Base-by-base conservation (phyloP, 2,329 filamentous ascomycete genomes). In the Aspergillus latus region DNA sequence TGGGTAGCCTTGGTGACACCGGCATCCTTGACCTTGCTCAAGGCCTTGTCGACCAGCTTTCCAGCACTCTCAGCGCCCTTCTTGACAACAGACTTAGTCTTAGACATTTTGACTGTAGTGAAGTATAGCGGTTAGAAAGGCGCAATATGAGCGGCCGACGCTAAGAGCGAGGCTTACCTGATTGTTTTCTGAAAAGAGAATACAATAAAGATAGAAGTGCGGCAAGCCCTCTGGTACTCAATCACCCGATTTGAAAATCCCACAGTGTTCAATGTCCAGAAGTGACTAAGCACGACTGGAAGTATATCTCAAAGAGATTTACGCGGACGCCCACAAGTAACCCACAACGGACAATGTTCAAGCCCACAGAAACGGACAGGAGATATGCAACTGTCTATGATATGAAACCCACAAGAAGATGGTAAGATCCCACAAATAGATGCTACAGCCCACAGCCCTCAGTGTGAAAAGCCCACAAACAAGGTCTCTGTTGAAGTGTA, bases 21-120 rank as follows among this genome's bases (percentile, higher is more conserved):
- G 57, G 72, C 70, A 62, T 74, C 72, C 72, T 80, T 80, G 66
- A 78, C 77, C 70, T 79, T 79, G 69, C 65, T 72, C 62, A 79
- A 58, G 63, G 72, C 64, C 71, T 78, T 78, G 68, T 71, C 69
- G 59, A 64, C 67, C 59, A 71, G 62, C 65, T 78, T 76, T 56
- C 76, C 68, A 49, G 64, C 62, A 49, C 64, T 76, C 56, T 76
- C 68, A 49, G 64, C 62, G 49, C 64, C 70, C 64, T 74, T 72
- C 65, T 68, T 65, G 54, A 67, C 61, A 68, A 69, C 65, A 46
- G 64, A 63, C 70, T 79, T 77, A 53, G 74, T 72, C 70, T 79
- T 79, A 48, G 75, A 76, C 74, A 77, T 77, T 64, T 66, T 76
- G 67, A 67, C 65, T 66, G 68, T 61, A 44, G 39, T 6, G 8